Evolutionary conservation across 176 grass and related monocot species (phyloP), one percentile per base, ranked within the genome.

Genomic region (Dactylis glomerata): DNA sequence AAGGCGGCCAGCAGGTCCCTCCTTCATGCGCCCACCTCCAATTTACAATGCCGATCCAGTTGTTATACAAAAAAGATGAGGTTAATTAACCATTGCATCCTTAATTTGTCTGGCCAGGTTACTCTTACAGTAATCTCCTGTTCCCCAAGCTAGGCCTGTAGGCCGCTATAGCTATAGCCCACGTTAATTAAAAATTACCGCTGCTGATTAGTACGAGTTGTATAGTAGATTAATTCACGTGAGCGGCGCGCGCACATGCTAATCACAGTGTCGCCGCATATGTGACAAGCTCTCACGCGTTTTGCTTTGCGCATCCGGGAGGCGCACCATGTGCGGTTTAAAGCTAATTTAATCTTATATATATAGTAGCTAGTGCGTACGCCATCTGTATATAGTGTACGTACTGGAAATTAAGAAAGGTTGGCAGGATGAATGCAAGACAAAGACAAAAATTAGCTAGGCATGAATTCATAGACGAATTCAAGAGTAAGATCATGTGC

Each of bases 221-320:
- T 0, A 51, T 88, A 73, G 6, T n/a, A n/a, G n/a, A n/a, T 26
- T 85, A 76, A 81, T 85, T 69, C 77, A 0, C 2, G 12, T 82
- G 78, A 47, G 62, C 88, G 78, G 88, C 88, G 88, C 88, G 72
- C 10, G 83, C 88, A 89, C 83, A 89, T 89, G 88, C 19, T 47
- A 68, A 83, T 72, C 27, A 50, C 73, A n/a, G 76, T 71, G 84
- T 34, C 49, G 75, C 44, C 49, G 76, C 66, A 54, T 19, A 16
- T 50, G 67, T 45, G 84, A 59, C 76, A 32, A 63, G 55, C 54
- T 50, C 61, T 15, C 24, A 64, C 82, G 82, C 82, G 69, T 37
- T 73, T 83, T 41, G 37, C 50, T 57, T 50, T 19, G 34, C 22
- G 6, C 49, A 28, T 38, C 49, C 36, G 19, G n/a, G n/a, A 13